phyloP scores from a whole-genome alignment of 805 yeast species.

The Spathaspora arborariae region DNA sequence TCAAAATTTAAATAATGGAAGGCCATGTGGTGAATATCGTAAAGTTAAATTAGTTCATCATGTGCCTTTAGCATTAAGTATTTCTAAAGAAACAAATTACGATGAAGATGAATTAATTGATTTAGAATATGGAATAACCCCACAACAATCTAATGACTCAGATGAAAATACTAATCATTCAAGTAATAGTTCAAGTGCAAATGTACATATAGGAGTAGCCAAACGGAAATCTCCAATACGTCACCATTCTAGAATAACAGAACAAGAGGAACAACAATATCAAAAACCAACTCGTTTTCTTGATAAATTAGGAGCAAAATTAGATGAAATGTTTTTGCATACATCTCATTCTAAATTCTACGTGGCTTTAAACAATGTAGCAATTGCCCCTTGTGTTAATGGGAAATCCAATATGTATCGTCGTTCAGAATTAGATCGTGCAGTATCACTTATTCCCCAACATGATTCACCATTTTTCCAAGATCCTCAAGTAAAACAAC shows the following conservation, averaged over 20 bases:
- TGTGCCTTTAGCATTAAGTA: conserved; percentile 62
- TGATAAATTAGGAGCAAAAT: conserved; percentile 51
- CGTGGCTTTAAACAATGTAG: conserved; percentile 67
- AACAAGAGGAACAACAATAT: not conserved
- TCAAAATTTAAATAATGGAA: conserved; percentile 52
- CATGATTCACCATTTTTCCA: conserved; percentile 26
- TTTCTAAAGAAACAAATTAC: conserved; percentile 12
- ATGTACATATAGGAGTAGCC: not conserved
- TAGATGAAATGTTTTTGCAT: conserved; percentile 82
- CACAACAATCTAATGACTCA: conserved; percentile 10
- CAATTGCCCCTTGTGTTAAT: conserved; percentile 85
- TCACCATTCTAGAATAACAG: not conserved
- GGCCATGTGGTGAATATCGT: conserved; percentile 21
- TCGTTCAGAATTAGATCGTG: conserved; percentile 56
- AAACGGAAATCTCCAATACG: conserved; percentile 1
- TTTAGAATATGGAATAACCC: conserved; percentile 15
- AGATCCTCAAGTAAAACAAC: conserved; percentile 24
- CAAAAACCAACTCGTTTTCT: conserved; percentile 10
- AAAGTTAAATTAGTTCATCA: conserved; percentile 75
- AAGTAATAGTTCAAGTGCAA: conserved; percentile 1
- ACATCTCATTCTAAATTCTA: conserved; percentile 87
- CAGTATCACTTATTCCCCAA: conserved; percentile 41
- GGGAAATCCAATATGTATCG: conserved; percentile 84
- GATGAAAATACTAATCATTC: not conserved
- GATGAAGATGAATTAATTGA: not conserved